These are phyloP conservation scores for Phytophthora fragariaefolia DNA, from an alignment of 352 stramenopile genomes.

Conservation along the genomic window DNA sequence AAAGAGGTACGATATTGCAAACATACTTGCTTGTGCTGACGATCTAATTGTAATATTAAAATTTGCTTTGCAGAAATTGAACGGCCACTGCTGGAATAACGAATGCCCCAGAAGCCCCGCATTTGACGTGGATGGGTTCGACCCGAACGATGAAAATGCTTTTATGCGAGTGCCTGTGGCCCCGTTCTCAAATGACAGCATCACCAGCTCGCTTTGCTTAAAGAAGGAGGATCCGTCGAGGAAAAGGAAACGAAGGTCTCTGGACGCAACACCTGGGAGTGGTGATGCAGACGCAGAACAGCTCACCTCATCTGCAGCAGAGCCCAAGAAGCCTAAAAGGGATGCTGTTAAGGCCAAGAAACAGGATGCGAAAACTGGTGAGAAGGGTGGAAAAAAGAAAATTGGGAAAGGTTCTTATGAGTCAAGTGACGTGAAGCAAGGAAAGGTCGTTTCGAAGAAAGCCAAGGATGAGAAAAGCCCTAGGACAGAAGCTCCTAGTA, in stretches of 20 bases:
- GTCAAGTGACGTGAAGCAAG: constrained; percentile 20
- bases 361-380: constrained; percentile 43
- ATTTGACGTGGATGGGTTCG: constrained; percentile 70
- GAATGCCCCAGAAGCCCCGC: constrained; percentile 70
- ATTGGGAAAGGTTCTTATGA: constrained; percentile 15
- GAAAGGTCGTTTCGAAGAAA: constrained; percentile 32
- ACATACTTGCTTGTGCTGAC: neutral
- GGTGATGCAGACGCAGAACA: constrained; percentile 17
- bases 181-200: constrained; percentile 54
- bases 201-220: constrained; percentile 62
- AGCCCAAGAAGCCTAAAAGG: constrained; percentile 56
- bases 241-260: constrained; percentile 60
- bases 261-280: constrained; percentile 15
- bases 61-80: constrained; percentile 48
- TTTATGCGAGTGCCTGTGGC: constrained; percentile 65
- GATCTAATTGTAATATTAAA: constrained; percentile 18
- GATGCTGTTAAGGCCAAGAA: constrained; percentile 46
- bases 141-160: constrained; percentile 43
- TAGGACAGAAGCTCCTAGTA: constrained; percentile 16
- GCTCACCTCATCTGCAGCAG: constrained; percentile 16
- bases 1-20: constrained; percentile 64
- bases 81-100: constrained; percentile 80
- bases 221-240: constrained; percentile 46
- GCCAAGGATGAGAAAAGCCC: constrained; percentile 24
- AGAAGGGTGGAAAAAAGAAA: constrained; percentile 52